Evolutionary conservation across 2,329 filamentous ascomycete species (phyloP).

Genomic region (Neocucurbitaria cava): DNA sequence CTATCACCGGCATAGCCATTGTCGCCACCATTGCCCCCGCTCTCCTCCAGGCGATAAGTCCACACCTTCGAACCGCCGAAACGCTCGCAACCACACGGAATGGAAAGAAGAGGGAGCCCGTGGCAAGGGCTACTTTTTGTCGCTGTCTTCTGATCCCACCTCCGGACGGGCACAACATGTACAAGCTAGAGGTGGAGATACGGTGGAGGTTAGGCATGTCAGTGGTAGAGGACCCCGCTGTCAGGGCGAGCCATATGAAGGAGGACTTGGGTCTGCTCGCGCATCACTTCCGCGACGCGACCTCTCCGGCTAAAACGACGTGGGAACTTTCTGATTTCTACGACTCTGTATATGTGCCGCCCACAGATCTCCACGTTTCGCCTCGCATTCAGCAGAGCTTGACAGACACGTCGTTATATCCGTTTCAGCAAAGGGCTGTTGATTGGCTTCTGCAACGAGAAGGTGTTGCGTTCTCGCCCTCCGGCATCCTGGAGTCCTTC

Average conservation of each 20-base stretch:
- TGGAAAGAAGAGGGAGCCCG: conserved; percentile 25
- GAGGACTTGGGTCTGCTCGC: conserved; percentile 36
- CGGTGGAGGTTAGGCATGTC: conserved; percentile 39
- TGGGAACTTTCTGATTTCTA: conserved; percentile 70
- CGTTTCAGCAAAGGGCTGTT: conserved; percentile 74
- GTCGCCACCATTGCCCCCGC: conserved; percentile 22
- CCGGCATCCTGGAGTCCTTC: conserved; percentile 18
- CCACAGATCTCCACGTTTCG: conserved; percentile 48
- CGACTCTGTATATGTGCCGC: conserved; percentile 69
- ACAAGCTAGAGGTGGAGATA: conserved; percentile 33
- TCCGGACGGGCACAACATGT: not conserved
- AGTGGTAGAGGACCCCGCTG: conserved; percentile 30
- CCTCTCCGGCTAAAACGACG: conserved; percentile 19
- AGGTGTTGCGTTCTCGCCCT: conserved; percentile 58
- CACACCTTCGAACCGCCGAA: conserved; percentile 30
- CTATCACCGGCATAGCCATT: conserved; percentile 22
- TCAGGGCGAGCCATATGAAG: conserved; percentile 22
- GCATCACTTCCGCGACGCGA: conserved; percentile 27
- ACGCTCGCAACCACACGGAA: conserved; percentile 22
- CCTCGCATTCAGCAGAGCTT: conserved; percentile 37
- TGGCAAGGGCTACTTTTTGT: conserved; percentile 33
- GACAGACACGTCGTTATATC: conserved; percentile 63
- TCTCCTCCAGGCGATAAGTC: conserved; percentile 24
- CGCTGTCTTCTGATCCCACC: conserved; percentile 28
- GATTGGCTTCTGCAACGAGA: conserved; percentile 75